Base-by-base conservation (phyloP, 495 filamentous ascomycete species). In the Penicillium malachiteum region DNA sequence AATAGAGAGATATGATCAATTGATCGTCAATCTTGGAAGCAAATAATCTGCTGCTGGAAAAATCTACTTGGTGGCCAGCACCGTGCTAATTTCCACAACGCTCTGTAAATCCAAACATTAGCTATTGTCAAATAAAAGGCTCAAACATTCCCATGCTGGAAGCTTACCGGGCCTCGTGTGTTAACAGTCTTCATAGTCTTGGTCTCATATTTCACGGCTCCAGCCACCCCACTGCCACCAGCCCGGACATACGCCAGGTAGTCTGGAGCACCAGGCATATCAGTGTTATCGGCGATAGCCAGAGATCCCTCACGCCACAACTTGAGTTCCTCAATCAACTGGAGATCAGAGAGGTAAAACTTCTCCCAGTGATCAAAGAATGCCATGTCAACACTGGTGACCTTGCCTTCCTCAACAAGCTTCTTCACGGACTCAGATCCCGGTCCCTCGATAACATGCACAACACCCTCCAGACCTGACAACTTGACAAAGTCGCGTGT, bases 331-430 rank as follows among this genome's bases (percentile, higher is more conserved):
- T 74, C 67, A 33, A 58, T 51, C 11, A 72, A 21, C 55, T 68
- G 54, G 45, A 74, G 50, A 56, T 74, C 71, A 10, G 64, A 59
- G 4, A 70, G 31, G 48, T 69, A 71, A 16, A 60, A 59, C 43
- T 66, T 32, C 59, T 71, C 65, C 59, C 60, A 64, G 43, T 74
- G 71, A 53, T 74, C 71, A 17, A 71, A 60, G 56, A 74, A 72
- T 0, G 61, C 57, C 48, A 70, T 62, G 53, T 73, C 71, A 5
- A 69, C 67, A 38, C 68, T 60, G 3, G 26, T 46, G 0, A 74
- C 13, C 34, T 54, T 58, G 3, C 65, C 65, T 9, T 71, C 60
- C 2, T 38, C 47, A 17, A 63, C 48, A 6, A 74, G 52, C 43
- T 58, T 59, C 39, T 54, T 39, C 50, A 72, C 12, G 0, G 61